Percentiles rank a stretch among this genome's conserved stretches.
Evolutionary conservation across 768 basidiomycete species (phyloP).

Genomic region (Podaxis sp.): DNA sequence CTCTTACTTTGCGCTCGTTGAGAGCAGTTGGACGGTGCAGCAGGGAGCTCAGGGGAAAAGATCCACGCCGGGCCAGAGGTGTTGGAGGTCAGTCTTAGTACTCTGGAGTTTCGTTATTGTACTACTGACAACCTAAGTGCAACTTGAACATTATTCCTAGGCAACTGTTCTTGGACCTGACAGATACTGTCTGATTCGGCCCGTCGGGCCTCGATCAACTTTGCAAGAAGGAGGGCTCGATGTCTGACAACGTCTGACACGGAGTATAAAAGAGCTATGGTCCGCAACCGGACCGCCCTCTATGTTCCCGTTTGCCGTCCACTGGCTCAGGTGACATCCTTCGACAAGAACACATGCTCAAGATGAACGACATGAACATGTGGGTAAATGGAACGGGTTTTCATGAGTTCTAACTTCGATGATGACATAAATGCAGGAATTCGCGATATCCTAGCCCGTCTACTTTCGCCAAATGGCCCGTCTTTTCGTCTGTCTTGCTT

Average conservation of each 20-base stretch:
- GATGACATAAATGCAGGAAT: slow-evolving; percentile 2
- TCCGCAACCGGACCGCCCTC: slow-evolving; percentile 7
- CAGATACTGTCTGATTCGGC: not conserved
- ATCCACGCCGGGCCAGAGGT: too few relatives aligned
- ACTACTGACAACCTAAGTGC: too few relatives aligned
- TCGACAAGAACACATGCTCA: not conserved
- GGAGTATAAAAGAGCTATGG: not conserved
- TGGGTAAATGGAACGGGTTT: not conserved
- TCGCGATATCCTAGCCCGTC: too few relatives aligned
- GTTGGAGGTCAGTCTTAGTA: too few relatives aligned
- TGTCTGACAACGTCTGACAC: not conserved
- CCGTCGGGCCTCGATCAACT: too few relatives aligned
- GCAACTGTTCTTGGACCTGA: too few relatives aligned
- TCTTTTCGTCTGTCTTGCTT: not conserved
- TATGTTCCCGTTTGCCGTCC: not conserved
- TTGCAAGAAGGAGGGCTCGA: not conserved
- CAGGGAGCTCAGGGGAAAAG: too few relatives aligned
- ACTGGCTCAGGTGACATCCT: slow-evolving; percentile 2
- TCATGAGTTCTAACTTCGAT: not conserved
- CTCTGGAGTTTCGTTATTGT: too few relatives aligned
- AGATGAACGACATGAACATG: not conserved
- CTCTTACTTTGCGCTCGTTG: too few relatives aligned
- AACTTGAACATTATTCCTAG: too few relatives aligned
- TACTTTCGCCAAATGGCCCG: not conserved
- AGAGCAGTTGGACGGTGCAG: too few relatives aligned